Percentiles rank a stretch among this genome's conserved stretches.
Evolutionary conservation across 1,284 basidiomycete genomes (phyloP).

Genomic region (Leccinum fuscescens): DNA sequence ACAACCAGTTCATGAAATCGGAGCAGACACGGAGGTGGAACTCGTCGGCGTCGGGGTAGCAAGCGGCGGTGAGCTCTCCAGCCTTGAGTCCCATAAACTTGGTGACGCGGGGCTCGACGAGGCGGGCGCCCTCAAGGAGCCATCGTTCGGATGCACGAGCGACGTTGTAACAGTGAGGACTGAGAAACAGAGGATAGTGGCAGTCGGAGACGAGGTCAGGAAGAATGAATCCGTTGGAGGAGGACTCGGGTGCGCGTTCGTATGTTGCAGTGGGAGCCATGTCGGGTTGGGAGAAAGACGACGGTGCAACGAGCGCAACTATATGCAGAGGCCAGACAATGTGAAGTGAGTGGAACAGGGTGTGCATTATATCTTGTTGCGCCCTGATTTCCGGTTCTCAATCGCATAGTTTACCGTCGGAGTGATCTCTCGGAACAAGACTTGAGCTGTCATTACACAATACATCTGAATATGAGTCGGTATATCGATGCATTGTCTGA

Average conservation of each 20-base stretch:
- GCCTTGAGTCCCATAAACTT: slow-evolving; percentile 60
- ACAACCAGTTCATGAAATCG: slow-evolving; percentile 60
- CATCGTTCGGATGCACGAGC: slow-evolving; percentile 57
- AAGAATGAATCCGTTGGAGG: slow-evolving; percentile 47
- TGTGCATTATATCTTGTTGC: not conserved
- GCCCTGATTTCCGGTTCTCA: not conserved
- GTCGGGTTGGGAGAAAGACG: not conserved
- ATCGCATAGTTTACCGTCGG: not conserved
- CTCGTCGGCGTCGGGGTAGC: slow-evolving; percentile 53
- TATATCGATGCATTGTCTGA: not conserved
- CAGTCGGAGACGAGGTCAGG: slow-evolving; percentile 67
- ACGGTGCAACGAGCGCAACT: not conserved
- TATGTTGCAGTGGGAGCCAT: slow-evolving; percentile 31
- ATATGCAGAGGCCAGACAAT: not conserved
- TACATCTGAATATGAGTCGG: not conserved
- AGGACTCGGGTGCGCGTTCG: slow-evolving; percentile 8
- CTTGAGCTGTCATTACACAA: not conserved
- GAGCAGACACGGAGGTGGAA: slow-evolving; percentile 60
- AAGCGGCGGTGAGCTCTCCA: slow-evolving; percentile 64
- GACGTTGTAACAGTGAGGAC: slow-evolving; percentile 52
- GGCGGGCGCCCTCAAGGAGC: slow-evolving; percentile 52
- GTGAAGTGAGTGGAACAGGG: slow-evolving; percentile 4
- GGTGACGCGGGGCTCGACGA: slow-evolving; percentile 48
- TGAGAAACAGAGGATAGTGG: slow-evolving; percentile 51
- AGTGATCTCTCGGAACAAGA: not conserved